Conservation (phyloP, 805 yeast genomes). For the Zygoascus flipseniorum region DNA sequence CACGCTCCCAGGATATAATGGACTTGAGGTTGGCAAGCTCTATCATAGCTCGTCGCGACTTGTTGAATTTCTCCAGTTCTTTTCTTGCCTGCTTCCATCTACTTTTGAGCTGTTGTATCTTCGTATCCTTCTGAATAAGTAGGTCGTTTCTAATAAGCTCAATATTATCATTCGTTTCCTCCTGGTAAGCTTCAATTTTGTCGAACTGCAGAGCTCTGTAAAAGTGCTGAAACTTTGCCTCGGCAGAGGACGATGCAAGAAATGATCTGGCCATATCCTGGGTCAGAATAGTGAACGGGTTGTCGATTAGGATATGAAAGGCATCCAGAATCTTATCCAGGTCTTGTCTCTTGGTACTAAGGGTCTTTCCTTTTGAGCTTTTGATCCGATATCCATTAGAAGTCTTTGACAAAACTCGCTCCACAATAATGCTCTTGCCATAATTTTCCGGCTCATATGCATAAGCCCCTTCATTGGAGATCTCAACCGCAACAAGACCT, state of each 20-base stretch:
- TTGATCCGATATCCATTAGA: slow-evolving; percentile 49
- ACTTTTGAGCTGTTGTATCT: background rate
- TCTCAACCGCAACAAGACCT: slow-evolving; percentile 57
- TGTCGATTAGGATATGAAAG: slow-evolving; percentile 73
- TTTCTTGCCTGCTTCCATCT: background rate
- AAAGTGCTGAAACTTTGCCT: slow-evolving; percentile 64
- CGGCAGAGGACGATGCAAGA: slow-evolving; percentile 65
- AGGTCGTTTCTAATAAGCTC: slow-evolving; percentile 34
- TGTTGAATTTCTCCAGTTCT: background rate
- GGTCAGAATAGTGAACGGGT: slow-evolving; percentile 85
- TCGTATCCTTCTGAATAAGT: slow-evolving; percentile 30
- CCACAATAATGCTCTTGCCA: slow-evolving; percentile 64
- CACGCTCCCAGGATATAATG: slow-evolving; percentile 1
- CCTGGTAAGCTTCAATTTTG: slow-evolving; percentile 40
- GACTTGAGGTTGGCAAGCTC: background rate
- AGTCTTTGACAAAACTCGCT: slow-evolving; percentile 36
- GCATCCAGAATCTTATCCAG: slow-evolving; percentile 60
- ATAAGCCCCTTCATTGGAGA: slow-evolving; percentile 40
- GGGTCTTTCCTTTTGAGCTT: slow-evolving; percentile 40
- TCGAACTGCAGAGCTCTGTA: slow-evolving; percentile 73
- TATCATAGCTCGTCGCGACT: background rate
- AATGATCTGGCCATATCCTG: slow-evolving; percentile 93
- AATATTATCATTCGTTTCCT: slow-evolving; percentile 33
- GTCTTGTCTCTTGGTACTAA: slow-evolving; percentile 55
- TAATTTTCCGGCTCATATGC: slow-evolving; percentile 54